These are phyloP conservation scores for Saccharomyces hybrid DNA, from an alignment of 1,139 yeast genomes.

Conservation along the genomic window DNA sequence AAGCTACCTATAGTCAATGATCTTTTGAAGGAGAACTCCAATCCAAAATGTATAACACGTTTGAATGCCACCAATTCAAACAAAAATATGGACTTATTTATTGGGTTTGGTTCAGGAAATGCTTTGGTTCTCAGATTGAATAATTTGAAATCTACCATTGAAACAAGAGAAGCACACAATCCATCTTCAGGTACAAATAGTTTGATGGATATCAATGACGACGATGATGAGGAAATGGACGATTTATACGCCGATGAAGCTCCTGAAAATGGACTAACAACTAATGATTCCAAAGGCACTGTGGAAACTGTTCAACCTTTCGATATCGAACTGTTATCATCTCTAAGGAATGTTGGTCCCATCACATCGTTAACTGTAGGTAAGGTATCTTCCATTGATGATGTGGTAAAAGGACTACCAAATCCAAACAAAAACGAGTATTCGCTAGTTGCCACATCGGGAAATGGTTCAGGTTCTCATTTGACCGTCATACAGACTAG, in stretches of 20 bases:
- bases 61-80: slow-evolving; percentile 11
- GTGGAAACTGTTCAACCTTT: slow-evolving; percentile 28
- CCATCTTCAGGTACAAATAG: slow-evolving; percentile 5
- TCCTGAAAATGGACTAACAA: background rate
- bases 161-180: slow-evolving; percentile 18
- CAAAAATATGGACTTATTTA: slow-evolving; percentile 20
- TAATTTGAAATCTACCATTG: slow-evolving; percentile 27
- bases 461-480: slow-evolving; percentile 49
- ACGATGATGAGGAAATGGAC: slow-evolving; percentile 30
- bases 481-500: slow-evolving; percentile 58
- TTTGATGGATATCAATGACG: slow-evolving; percentile 16
- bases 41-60: slow-evolving; percentile 24
- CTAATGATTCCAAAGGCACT: slow-evolving; percentile 28
- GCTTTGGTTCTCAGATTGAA: slow-evolving; percentile 25
- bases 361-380: slow-evolving; percentile 65
- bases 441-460: slow-evolving; percentile 65
- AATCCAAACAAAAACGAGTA: slow-evolving; percentile 62
- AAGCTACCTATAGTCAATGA: slow-evolving; percentile 29
- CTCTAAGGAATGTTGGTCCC: slow-evolving; percentile 65
- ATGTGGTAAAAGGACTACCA: slow-evolving; percentile 50
- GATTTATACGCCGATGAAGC: slow-evolving; percentile 21
- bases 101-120: slow-evolving; percentile 31
- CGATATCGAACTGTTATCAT: slow-evolving; percentile 45
- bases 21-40: slow-evolving; percentile 20
- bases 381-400: slow-evolving; percentile 45